A percentile compares a stretch with the other conserved stretches of the same genome.
These are phyloP conservation scores for Daphne laureola DNA, from an alignment of 441 rosid genomes.

Conservation along the genomic window DNA sequence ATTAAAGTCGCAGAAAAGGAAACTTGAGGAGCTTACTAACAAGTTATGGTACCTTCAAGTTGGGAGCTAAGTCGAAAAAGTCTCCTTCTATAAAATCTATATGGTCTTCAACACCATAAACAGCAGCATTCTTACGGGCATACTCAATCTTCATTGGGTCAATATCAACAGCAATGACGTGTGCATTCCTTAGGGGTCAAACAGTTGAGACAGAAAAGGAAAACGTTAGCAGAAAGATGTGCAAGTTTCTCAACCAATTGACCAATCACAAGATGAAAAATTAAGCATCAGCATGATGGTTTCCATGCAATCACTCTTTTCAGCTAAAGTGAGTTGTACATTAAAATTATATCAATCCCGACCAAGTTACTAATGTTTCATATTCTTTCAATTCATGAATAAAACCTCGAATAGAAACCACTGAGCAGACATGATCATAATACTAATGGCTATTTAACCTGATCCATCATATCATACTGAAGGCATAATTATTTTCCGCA, in stretches of 20 bases:
- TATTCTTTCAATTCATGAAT: no score
- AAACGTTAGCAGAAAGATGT: neutral
- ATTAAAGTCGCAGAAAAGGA: no score
- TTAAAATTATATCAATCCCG: no score
- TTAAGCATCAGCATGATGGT: neutral
- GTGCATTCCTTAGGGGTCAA: slow-evolving; percentile 47
- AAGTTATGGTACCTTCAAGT: slow-evolving; percentile 46
- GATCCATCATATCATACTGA: no score
- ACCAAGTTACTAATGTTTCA: no score
- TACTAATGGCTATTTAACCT: no score
- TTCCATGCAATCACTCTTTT: no score
- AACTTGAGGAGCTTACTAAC: no score
- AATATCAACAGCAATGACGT: slow-evolving; percentile 72
- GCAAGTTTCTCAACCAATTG: neutral
- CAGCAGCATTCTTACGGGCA: slow-evolving; percentile 71
- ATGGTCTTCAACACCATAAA: slow-evolving; percentile 66
- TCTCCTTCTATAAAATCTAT: slow-evolving; percentile 79
- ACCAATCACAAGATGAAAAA: neutral
- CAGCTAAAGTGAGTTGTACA: no score
- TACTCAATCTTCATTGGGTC: slow-evolving; percentile 73
- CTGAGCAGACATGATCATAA: no score
- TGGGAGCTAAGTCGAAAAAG: slow-evolving; percentile 65
- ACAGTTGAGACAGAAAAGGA: slow-evolving; percentile 9
- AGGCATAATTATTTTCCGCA: no score
- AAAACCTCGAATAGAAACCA: no score